A percentile compares a stretch with the other conserved stretches of the same genome.
Evolutionary conservation across 2,329 filamentous ascomycete species (phyloP).

Genomic region (Apiospora phragmitis): DNA sequence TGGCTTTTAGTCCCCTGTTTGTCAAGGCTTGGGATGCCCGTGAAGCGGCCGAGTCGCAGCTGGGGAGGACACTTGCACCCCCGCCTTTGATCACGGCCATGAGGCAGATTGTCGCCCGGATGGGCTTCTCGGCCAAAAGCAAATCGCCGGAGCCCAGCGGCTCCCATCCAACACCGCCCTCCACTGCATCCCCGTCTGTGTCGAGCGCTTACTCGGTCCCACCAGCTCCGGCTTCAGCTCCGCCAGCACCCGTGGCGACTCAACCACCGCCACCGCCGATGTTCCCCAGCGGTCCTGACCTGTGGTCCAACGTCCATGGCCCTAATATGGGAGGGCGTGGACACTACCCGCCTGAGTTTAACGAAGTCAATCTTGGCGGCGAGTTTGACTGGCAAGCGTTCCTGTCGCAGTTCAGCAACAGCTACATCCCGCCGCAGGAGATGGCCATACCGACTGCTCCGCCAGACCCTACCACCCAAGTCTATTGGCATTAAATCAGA

Average conservation of each 20-base stretch:
- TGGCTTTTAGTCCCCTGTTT: conserved; percentile 57
- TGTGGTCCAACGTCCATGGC: conserved; percentile 24
- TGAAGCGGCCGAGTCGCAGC: conserved; percentile 45
- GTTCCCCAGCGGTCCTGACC: conserved; percentile 10
- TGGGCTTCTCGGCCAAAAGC: conserved; percentile 34
- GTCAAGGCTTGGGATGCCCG: conserved; percentile 64
- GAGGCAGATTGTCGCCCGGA: conserved; percentile 39
- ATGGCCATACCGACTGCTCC: conserved; percentile 6
- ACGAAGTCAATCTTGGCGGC: conserved; percentile 32
- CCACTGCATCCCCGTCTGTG: not conserved
- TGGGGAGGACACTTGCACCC: conserved; percentile 42
- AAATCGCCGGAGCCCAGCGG: conserved; percentile 24
- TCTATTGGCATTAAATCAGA: not conserved
- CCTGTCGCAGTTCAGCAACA: conserved; percentile 29
- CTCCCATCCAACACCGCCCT: conserved; percentile 1
- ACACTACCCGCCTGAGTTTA: conserved; percentile 31
- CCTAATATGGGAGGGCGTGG: conserved; percentile 25
- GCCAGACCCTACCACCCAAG: not conserved
- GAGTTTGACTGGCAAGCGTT: conserved; percentile 35
- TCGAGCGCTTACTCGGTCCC: not conserved
- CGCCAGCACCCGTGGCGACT: conserved; percentile 23
- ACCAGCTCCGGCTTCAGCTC: conserved; percentile 5
- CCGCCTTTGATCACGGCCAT: conserved; percentile 51
- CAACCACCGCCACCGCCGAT: not conserved
- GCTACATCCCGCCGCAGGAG: conserved; percentile 21